Base-by-base conservation (phyloP, 2,329 filamentous ascomycete genomes). In the Sarocladium strictum region DNA sequence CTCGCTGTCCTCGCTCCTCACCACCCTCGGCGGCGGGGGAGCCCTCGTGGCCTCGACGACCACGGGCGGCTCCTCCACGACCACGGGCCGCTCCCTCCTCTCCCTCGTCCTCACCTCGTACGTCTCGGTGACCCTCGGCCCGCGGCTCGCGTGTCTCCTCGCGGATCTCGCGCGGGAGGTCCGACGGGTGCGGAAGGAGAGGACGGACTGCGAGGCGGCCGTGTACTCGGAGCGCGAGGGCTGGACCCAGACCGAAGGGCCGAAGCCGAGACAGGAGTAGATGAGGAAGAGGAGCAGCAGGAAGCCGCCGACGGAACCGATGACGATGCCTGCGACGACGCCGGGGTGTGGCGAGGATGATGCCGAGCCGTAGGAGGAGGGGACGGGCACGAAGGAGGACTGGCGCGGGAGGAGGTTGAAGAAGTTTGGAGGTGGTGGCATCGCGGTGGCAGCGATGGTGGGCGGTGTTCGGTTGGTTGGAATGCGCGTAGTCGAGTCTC, bases 271-370 rank as follows among this genome's bases (percentile, higher is more conserved):
- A n/a, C 70, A 70, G 2, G 73, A 70, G 63, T 79, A 80, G 55
- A 82, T 59, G 12, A 82, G 62, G 65, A 76, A 76, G 27, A 83
- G 66, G 12, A 82, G 58, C 32, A 84, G 68, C 29, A 83, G 64
- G 64, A 83, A 78, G 53, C 74, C 80, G 26, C 67, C 72, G 49
- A 76, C 69, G 40, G 72, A 69, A 58, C 74, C 75, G 52, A 77
- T 66, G 3, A 75, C 72, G 56, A 76, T 74, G 59, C 68, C 75
- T 10, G 66, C 74, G 14, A 77, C 64, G 51, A 68, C 66, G 56
- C 70, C 74, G 0, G 75, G 78, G 17, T 61, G 63, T 61, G 66
- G 75, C 59, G 63, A 79, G 65, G 58, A 72, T 51, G 67, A 49
- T 21, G 65, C 59, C 19, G 57, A 58, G 57, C 64, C 65, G 63